A percentile compares a stretch with the other conserved stretches of the same genome.
Conservation (phyloP, 2,329 filamentous ascomycete species). For the Arthrobotrys sphaeroides region DNA sequence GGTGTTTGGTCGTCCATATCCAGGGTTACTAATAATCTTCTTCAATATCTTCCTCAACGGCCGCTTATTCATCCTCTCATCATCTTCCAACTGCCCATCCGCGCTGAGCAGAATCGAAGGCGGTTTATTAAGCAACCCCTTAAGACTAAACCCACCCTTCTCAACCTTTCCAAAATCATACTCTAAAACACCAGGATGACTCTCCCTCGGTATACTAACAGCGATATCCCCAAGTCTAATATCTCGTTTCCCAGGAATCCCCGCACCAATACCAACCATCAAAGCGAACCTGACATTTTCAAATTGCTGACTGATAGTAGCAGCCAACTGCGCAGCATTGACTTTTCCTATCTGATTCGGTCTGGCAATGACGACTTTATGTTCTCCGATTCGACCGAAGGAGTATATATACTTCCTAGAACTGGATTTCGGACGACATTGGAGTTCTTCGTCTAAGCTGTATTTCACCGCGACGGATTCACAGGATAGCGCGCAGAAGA, state of each 20-base stretch:
- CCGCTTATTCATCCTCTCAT: not conserved
- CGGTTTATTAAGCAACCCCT: not conserved
- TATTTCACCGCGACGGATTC: constrained; percentile 41
- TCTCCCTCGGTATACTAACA: not conserved
- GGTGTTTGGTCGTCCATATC: not conserved
- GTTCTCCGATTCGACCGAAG: constrained; percentile 30
- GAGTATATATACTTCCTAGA: constrained; percentile 33
- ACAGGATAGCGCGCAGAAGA: constrained; percentile 46
- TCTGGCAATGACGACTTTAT: constrained; percentile 43
- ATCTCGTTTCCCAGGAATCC: not conserved
- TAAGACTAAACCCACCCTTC: not conserved
- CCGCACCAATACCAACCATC: constrained; percentile 6
- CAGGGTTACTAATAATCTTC: not conserved
- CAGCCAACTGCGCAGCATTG: not conserved
- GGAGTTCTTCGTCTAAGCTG: constrained; percentile 34
- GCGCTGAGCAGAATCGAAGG: constrained; percentile 5
- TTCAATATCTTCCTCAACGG: not conserved
- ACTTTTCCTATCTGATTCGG: constrained; percentile 39
- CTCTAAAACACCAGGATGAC: constrained; percentile 2
- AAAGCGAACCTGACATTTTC: constrained; percentile 2
- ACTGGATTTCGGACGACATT: constrained; percentile 3
- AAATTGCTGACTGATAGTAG: constrained; percentile 9
- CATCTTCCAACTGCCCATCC: constrained; percentile 9
- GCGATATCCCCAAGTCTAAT: constrained; percentile 1
- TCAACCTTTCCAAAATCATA: not conserved